These are phyloP conservation scores for Pseudozyma sp. DNA, from an alignment of 1,284 basidiomycete species.

Conservation along the genomic window DNA sequence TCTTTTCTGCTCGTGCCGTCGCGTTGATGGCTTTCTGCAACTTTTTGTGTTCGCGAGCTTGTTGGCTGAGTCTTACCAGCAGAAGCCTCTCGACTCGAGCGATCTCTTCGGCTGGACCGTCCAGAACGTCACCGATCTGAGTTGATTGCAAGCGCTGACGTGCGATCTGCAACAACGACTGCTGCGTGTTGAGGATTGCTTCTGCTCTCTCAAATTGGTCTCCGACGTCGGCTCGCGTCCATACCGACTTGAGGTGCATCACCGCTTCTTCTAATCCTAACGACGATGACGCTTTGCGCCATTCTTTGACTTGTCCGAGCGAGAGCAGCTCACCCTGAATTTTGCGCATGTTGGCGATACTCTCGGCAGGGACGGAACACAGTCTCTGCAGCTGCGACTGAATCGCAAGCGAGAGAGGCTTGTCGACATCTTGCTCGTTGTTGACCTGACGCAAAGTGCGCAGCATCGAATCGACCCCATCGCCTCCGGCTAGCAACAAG, in stretches of 20 bases:
- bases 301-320: slow-evolving; percentile 44
- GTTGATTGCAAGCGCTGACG: slow-evolving; percentile 76
- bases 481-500: slow-evolving; percentile 40
- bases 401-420: slow-evolving; percentile 22
- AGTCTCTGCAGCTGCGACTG: slow-evolving; percentile 42
- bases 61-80: slow-evolving; percentile 79
- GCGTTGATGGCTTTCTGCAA: slow-evolving; percentile 88
- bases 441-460: slow-evolving; percentile 74
- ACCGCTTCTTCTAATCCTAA: slow-evolving; percentile 41
- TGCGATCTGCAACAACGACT: slow-evolving; percentile 81
- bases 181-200: slow-evolving; percentile 81
- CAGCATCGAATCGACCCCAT: slow-evolving; percentile 80
- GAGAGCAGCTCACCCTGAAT: slow-evolving; percentile 44
- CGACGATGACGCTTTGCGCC: slow-evolving; percentile 25
- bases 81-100: slow-evolving; percentile 77
- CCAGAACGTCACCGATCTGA: slow-evolving; percentile 78
- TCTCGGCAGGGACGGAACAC: slow-evolving; percentile 34
- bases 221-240: slow-evolving; percentile 8
- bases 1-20: slow-evolving; percentile 78
- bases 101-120: slow-evolving; percentile 74
- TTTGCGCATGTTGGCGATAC: slow-evolving; percentile 24
- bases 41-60: slow-evolving; percentile 79
- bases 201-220: slow-evolving; percentile 77
- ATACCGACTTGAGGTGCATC: slow-evolving; percentile 22
- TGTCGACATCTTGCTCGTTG: slow-evolving; percentile 22